A percentile compares a stretch with the other conserved stretches of the same genome.
Conservation (phyloP, 495 filamentous ascomycete genomes). For the Penicillium taxi region DNA sequence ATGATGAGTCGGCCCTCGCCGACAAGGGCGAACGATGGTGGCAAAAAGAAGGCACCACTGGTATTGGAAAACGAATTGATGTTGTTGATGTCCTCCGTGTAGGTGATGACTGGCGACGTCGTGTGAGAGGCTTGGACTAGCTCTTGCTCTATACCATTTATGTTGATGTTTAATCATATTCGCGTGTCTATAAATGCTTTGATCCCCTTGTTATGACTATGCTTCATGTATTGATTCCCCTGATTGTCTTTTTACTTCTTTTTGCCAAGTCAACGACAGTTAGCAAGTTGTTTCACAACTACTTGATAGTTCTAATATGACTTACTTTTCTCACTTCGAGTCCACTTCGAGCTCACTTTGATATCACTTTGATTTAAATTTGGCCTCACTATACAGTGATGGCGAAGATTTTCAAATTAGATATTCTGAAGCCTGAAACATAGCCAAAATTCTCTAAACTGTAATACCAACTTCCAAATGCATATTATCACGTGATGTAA, state of each 20-base stretch:
- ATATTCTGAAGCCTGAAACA: too few relatives aligned
- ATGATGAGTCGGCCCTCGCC: slow-evolving; percentile 61
- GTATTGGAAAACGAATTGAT: slow-evolving; percentile 76
- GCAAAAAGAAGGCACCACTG: slow-evolving; percentile 71
- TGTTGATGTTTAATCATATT: slow-evolving; percentile 21
- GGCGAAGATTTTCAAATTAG: too few relatives aligned
- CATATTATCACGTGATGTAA: too few relatives aligned
- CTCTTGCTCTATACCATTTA: slow-evolving; percentile 12
- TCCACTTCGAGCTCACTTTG: too few relatives aligned
- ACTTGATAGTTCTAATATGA: too few relatives aligned
- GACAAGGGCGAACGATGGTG: slow-evolving; percentile 66
- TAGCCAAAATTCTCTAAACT: too few relatives aligned
- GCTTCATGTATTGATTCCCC: slow-evolving; percentile 30
- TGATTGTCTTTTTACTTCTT: slow-evolving; percentile 16
- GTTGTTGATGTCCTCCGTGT: slow-evolving; percentile 71
- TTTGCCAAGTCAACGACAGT: too few relatives aligned
- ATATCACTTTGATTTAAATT: too few relatives aligned
- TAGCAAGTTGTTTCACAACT: too few relatives aligned
- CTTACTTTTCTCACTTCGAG: too few relatives aligned
- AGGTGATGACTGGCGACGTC: slow-evolving; percentile 74
- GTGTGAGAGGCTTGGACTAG: slow-evolving; percentile 66
- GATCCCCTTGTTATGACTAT: slow-evolving; percentile 17
- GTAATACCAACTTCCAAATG: too few relatives aligned
- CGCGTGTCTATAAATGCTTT: slow-evolving; percentile 27
- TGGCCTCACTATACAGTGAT: too few relatives aligned